Evolutionary conservation across 345 rosid genomes (phyloP).

Genomic region (Lumnitzera racemosa): DNA sequence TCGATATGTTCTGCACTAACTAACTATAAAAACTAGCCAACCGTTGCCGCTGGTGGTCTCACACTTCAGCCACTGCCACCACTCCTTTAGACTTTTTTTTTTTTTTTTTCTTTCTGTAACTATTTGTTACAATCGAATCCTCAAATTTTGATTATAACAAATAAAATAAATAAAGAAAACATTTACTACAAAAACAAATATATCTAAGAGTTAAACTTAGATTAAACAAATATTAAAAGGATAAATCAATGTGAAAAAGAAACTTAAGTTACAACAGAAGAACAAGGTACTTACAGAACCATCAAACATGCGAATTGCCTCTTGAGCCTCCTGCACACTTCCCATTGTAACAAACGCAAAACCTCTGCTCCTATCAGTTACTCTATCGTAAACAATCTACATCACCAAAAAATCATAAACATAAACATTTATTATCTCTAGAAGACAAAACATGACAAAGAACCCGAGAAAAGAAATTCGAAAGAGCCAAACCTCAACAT

Average conservation of each 20-base stretch:
- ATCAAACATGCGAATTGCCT: slow-evolving; percentile 71
- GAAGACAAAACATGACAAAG: neutral
- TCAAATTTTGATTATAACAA: too few relatives aligned
- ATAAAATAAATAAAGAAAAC: too few relatives aligned
- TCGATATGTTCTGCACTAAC: too few relatives aligned
- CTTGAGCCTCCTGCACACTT: slow-evolving; percentile 66
- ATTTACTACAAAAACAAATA: too few relatives aligned
- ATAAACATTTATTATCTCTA: neutral
- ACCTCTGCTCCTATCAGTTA: slow-evolving; percentile 93
- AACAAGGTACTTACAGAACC: slow-evolving; percentile 56
- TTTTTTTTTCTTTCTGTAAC: too few relatives aligned
- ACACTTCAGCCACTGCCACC: too few relatives aligned
- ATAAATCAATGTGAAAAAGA: neutral
- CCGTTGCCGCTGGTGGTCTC: too few relatives aligned
- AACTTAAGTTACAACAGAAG: neutral
- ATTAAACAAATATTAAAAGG: too few relatives aligned
- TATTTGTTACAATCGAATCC: too few relatives aligned
- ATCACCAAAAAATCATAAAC: neutral
- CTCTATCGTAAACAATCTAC: slow-evolving; percentile 74
- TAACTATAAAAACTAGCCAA: too few relatives aligned
- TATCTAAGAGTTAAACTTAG: too few relatives aligned
- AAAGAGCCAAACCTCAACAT: slow-evolving; percentile 48
- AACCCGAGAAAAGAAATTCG: neutral
- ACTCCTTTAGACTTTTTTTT: too few relatives aligned
- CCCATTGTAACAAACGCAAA: slow-evolving; percentile 86